Conservation (phyloP, 352 stramenopile genomes). For the Pythium biforme region DNA sequence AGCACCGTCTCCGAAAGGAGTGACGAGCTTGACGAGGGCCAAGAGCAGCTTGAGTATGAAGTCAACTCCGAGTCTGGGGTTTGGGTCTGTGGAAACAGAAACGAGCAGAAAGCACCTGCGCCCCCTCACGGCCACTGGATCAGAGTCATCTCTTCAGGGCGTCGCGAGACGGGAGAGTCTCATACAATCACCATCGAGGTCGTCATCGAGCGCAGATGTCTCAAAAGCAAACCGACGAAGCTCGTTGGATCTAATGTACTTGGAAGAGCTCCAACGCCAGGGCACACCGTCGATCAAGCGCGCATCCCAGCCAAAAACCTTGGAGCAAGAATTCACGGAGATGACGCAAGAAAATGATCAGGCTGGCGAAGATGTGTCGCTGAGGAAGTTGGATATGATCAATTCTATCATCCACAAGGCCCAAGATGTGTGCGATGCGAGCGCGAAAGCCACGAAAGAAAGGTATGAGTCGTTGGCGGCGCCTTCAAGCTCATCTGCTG, state of each 20-base stretch:
- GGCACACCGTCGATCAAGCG: slow-evolving; percentile 8
- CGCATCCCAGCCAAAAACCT: background rate
- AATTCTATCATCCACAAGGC: slow-evolving; percentile 61
- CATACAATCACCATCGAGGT: background rate
- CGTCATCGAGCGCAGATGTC: background rate
- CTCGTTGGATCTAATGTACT: slow-evolving; percentile 49
- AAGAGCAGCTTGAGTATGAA: slow-evolving; percentile 14
- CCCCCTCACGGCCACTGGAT: slow-evolving; percentile 7
- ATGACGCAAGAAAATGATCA: background rate
- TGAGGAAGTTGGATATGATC: slow-evolving; percentile 61
- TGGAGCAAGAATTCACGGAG: background rate
- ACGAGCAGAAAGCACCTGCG: background rate
- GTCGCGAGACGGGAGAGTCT: background rate
- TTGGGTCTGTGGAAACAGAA: background rate
- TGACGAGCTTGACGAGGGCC: slow-evolving; percentile 3
- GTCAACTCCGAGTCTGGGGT: background rate
- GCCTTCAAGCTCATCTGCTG: background rate
- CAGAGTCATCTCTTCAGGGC: slow-evolving; percentile 5
- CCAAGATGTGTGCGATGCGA: slow-evolving; percentile 30
- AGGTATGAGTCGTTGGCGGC: background rate
- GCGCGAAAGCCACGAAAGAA: background rate
- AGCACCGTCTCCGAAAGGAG: slow-evolving; percentile 27
- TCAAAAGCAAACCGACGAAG: slow-evolving; percentile 22
- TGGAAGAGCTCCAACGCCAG: slow-evolving; percentile 50
- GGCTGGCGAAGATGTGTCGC: background rate